A percentile compares a stretch with the other conserved stretches of the same genome.
These are phyloP conservation scores for Haplographium delicatum DNA, from an alignment of 495 filamentous ascomycete species.

Conservation along the genomic window DNA sequence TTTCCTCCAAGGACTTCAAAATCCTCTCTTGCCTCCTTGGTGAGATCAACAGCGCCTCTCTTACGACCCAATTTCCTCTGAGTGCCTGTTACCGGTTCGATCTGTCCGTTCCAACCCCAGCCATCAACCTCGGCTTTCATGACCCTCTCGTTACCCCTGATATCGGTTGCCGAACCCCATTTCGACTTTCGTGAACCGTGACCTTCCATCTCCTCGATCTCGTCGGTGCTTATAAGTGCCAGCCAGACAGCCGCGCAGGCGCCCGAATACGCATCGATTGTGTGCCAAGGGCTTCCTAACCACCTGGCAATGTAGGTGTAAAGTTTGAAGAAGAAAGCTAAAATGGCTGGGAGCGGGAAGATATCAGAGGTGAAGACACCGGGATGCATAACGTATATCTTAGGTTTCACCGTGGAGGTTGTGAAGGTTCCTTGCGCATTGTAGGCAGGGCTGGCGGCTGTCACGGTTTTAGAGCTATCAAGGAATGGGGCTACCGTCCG, in stretches of 20 bases:
- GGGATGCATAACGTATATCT: conserved; percentile 70
- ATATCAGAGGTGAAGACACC: conserved; percentile 81
- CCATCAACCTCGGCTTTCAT: conserved; percentile 75
- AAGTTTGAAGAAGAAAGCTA: conserved; percentile 58
- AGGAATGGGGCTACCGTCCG: conserved; percentile 46
- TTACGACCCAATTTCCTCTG: conserved; percentile 51
- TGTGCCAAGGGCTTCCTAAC: conserved; percentile 85
- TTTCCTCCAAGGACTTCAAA: conserved; percentile 71
- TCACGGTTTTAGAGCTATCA: conserved; percentile 21
- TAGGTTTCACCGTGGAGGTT: conserved; percentile 17
- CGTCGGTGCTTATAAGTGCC: conserved; percentile 60
- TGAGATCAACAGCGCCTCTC: conserved; percentile 52
- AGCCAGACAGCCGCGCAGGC: conserved; percentile 74
- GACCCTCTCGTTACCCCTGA: conserved; percentile 51
- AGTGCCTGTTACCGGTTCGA: conserved; percentile 52
- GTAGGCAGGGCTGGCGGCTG: conserved; percentile 6
- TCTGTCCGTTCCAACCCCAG: conserved; percentile 73
- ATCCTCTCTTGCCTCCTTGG: conserved; percentile 54
- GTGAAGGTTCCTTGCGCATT: conserved; percentile 16
- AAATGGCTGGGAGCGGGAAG: conserved; percentile 59
- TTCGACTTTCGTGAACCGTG: conserved; percentile 49
- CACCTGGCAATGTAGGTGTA: conserved; percentile 69
- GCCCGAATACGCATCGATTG: conserved; percentile 66
- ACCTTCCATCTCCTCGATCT: conserved; percentile 57
- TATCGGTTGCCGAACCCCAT: conserved; percentile 72